phyloP scores from a whole-genome alignment of 1,284 basidiomycete genomes.

The Ceratobasidium theobromae region DNA sequence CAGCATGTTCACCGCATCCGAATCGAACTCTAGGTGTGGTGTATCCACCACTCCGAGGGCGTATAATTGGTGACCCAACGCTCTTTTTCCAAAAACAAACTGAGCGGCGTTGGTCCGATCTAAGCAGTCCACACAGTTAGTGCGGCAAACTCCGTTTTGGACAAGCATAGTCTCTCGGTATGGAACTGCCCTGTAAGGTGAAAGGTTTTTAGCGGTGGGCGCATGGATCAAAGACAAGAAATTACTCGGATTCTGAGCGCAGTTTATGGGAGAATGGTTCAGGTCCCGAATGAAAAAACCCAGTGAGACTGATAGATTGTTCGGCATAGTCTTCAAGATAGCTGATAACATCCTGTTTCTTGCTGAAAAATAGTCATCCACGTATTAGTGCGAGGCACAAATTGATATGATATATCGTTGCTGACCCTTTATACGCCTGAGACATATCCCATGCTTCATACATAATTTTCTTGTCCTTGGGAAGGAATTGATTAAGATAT shows the following conservation, averaged over 20 bases:
- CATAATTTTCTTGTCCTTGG: conserved; percentile 80
- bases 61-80: conserved; percentile 92
- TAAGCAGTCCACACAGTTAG: conserved; percentile 94
- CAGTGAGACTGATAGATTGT: conserved; percentile 87
- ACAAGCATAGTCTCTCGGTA: conserved; percentile 74
- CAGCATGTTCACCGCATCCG: conserved; percentile 94
- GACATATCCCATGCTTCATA: conserved; percentile 98
- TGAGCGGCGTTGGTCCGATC: conserved; percentile 98
- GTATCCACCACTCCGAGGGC: conserved; percentile 85
- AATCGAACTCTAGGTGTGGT: conserved; percentile 88
- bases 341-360: conserved; percentile 94
- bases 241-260: conserved; percentile 44
- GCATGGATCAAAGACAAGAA: background rate
- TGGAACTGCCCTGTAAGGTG: conserved; percentile 39
- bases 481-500: conserved; percentile 96
- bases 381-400: background rate
- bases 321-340: conserved; percentile 95
- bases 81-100: conserved; percentile 96
- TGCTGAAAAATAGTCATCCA: conserved; percentile 51
- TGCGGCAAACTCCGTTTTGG: conserved; percentile 89
- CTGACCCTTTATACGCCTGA: conserved; percentile 81
- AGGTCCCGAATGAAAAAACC: conserved; percentile 90
- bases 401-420: conserved; percentile 19
- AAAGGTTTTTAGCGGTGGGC: background rate
- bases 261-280: conserved; percentile 72